Conservation (phyloP, 208 protist genomes). For the Leishmania arabica region DNA sequence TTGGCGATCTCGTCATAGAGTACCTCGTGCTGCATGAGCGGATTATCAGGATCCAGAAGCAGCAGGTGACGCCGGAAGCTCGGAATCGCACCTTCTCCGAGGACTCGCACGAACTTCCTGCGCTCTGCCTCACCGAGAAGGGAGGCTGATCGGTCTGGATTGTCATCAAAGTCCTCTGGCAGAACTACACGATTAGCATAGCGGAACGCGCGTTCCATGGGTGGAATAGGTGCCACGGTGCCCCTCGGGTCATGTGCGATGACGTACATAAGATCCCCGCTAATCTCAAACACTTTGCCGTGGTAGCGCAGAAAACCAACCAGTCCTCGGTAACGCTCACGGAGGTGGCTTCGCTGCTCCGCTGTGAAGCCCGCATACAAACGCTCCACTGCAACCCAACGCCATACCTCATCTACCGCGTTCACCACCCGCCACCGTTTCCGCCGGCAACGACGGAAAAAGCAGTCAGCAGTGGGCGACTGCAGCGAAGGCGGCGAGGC, state of each 20-base stretch:
- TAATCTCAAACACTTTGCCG: slow-evolving; percentile 82
- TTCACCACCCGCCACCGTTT: neutral
- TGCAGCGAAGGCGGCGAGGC: slow-evolving; percentile 59
- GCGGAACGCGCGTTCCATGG: slow-evolving; percentile 60
- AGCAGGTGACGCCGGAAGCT: slow-evolving; percentile 62
- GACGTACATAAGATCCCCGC: slow-evolving; percentile 67
- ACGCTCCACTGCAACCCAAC: slow-evolving; percentile 71
- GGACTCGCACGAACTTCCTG: slow-evolving; percentile 33
- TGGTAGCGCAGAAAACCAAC: slow-evolving; percentile 86
- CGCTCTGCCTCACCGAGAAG: slow-evolving; percentile 62
- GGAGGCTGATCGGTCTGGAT: slow-evolving; percentile 39
- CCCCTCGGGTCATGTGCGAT: slow-evolving; percentile 82
- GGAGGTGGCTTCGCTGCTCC: slow-evolving; percentile 51
- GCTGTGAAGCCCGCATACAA: slow-evolving; percentile 64
- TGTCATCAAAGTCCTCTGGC: slow-evolving; percentile 64
- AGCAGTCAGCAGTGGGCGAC: neutral
- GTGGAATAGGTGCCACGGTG: slow-evolving; percentile 62
- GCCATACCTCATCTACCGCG: slow-evolving; percentile 41
- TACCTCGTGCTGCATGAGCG: slow-evolving; percentile 63
- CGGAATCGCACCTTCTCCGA: slow-evolving; percentile 66
- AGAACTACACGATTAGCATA: slow-evolving; percentile 75
- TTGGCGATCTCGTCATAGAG: slow-evolving; percentile 77
- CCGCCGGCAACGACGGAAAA: slow-evolving; percentile 11
- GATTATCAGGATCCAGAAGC: slow-evolving; percentile 86
- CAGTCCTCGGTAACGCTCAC: slow-evolving; percentile 61